phyloP scores from a whole-genome alignment of 1,284 basidiomycete genomes.

The Rhizopogon parksii region DNA sequence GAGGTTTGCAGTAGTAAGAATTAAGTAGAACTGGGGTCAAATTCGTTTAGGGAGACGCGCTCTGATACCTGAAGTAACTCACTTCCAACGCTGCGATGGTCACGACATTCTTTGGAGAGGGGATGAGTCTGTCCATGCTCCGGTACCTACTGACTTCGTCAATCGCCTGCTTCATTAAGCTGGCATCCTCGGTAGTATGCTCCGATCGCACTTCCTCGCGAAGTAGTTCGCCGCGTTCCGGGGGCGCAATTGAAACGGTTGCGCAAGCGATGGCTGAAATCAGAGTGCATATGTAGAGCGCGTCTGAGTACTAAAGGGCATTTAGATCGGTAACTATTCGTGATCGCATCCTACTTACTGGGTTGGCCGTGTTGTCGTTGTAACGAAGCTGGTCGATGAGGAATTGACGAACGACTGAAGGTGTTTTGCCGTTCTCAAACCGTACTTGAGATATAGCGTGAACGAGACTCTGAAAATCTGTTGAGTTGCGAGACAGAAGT shows the following conservation, averaged over 20 bases:
- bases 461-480: constrained; percentile 53
- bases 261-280: constrained; percentile 80
- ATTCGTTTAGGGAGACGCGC: constrained; percentile 9
- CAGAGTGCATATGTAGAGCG: constrained; percentile 83
- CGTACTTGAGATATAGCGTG: constrained; percentile 80
- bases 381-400: constrained; percentile 86
- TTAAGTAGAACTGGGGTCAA: constrained; percentile 65
- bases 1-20: constrained; percentile 73
- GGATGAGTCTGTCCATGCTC: constrained; percentile 91
- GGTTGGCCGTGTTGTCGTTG: constrained; percentile 93
- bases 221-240: constrained; percentile 71
- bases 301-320: constrained; percentile 72
- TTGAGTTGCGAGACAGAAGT: constrained; percentile 7
- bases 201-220: constrained; percentile 59
- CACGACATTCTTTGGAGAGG: constrained; percentile 91
- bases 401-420: constrained; percentile 83
- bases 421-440: constrained; percentile 81
- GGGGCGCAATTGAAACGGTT: constrained; percentile 63
- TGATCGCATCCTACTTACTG: constrained; percentile 42
- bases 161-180: constrained; percentile 64
- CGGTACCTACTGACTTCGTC: constrained; percentile 87
- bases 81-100: constrained; percentile 88
- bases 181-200: constrained; percentile 58
- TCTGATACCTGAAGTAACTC: constrained; percentile 18
- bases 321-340: constrained; percentile 11